A percentile compares a stretch with the other conserved stretches of the same genome.
Evolutionary conservation across 106 monocot genomes (phyloP).

Genomic region (Phalaenopsis aphrodite): DNA sequence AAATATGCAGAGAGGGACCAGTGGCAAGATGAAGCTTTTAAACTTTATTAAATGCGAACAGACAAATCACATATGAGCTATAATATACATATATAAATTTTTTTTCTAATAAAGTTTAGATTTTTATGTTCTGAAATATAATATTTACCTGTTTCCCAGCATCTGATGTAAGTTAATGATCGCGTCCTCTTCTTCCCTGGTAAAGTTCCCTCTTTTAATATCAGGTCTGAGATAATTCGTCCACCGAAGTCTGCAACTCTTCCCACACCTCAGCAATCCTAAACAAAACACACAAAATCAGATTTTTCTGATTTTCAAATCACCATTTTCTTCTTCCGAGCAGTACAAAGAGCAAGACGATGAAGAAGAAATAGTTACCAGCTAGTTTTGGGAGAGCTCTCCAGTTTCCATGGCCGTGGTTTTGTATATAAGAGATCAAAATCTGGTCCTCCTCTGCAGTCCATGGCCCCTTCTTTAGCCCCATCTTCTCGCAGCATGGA

Average conservation of each 20-base stretch:
- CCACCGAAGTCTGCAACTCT: conserved; percentile 68
- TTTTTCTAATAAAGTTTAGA: no score
- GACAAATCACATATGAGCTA: no score
- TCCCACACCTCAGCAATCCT: conserved; percentile 66
- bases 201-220: conserved; percentile 69
- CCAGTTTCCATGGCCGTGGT: conserved; percentile 44
- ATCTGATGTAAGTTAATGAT: conserved; percentile 41
- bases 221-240: conserved; percentile 64
- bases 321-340: no score
- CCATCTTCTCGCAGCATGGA: conserved; percentile 51
- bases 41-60: no score
- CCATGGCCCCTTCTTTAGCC: conserved; percentile 53
- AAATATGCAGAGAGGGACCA: neutral
- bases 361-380: conserved; percentile 13
- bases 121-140: neutral
- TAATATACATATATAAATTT: no score
- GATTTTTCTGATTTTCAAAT: neutral
- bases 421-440: conserved; percentile 28
- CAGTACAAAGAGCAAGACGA: neutral
- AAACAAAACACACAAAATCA: neutral
- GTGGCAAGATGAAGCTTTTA: no score
- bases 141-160: conserved; percentile 48
- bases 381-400: conserved; percentile 52
- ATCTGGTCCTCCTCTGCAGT: conserved; percentile 38
- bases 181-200: conserved; percentile 45